Conservation (phyloP, 768 basidiomycete genomes). For the Suillus spraguei region DNA sequence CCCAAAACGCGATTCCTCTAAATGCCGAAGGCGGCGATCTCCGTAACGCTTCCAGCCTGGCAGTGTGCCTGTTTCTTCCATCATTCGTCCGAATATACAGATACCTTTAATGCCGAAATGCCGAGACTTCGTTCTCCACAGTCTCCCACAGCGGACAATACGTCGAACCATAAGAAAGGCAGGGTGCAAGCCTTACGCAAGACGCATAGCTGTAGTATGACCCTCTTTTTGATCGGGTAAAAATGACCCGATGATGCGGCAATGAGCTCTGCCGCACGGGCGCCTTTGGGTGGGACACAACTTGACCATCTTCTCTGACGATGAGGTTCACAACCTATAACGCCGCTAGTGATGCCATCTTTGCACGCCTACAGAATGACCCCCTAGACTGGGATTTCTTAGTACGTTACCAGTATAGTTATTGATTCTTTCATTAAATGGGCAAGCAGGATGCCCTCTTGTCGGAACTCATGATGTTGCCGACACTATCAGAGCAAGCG, state of each 20-base stretch:
- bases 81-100: constrained; percentile 4
- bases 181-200: constrained; percentile 35
- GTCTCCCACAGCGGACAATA: constrained; percentile 31
- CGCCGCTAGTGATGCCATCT: neutral
- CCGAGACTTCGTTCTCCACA: constrained; percentile 37
- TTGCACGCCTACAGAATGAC: constrained; percentile 25
- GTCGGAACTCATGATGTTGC: constrained; percentile 2
- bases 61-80: constrained; percentile 7
- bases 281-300: neutral
- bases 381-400: constrained; percentile 35
- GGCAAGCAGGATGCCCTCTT: constrained; percentile 1
- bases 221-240: constrained; percentile 19
- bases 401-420: constrained; percentile 22
- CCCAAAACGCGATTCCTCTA: neutral
- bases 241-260: constrained; percentile 3
- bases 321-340: neutral
- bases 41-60: neutral
- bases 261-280: neutral
- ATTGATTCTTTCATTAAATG: neutral
- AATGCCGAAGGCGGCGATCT: neutral
- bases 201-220: constrained; percentile 22
- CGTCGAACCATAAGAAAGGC: constrained; percentile 30
- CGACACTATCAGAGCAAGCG: constrained; percentile 30
- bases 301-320: neutral
- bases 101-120: constrained; percentile 30